Conservation (phyloP, 106 monocot species). For the Alisma plantagoaquatica region DNA sequence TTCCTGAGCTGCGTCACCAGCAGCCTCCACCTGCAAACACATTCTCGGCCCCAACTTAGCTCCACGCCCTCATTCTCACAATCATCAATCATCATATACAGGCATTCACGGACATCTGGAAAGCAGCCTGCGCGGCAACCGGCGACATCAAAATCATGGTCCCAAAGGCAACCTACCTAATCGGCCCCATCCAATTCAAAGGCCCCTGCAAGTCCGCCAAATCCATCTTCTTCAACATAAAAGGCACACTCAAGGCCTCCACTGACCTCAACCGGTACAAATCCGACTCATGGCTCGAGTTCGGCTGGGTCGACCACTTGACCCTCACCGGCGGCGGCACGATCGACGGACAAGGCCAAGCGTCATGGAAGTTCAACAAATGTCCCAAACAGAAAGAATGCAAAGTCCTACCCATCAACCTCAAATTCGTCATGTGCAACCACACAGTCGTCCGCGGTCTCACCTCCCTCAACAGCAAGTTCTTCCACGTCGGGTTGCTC, state of each 20-base stretch:
- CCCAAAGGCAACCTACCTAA: slow-evolving; percentile 19
- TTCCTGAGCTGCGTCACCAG: too few relatives aligned
- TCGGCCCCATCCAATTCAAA: slow-evolving; percentile 15
- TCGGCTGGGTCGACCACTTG: slow-evolving; percentile 19
- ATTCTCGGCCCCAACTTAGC: too few relatives aligned
- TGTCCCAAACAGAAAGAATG: slow-evolving; percentile 3
- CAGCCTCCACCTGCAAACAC: too few relatives aligned
- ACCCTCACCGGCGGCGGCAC: slow-evolving; percentile 37
- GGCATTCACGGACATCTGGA: slow-evolving; percentile 34
- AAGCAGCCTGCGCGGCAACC: slow-evolving; percentile 9
- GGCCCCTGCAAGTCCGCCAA: slow-evolving; percentile 28
- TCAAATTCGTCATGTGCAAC: slow-evolving; percentile 24
- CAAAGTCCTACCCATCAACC: background rate
- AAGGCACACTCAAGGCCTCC: slow-evolving; percentile 28
- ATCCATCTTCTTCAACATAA: slow-evolving; percentile 1
- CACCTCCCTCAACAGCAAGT: slow-evolving; percentile 57
- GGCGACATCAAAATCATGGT: slow-evolving; percentile 18
- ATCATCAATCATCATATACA: slow-evolving; percentile 7
- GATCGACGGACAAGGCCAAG: slow-evolving; percentile 50
- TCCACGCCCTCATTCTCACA: too few relatives aligned
- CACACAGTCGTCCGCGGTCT: slow-evolving; percentile 29
- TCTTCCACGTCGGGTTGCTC: slow-evolving; percentile 39
- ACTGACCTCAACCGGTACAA: slow-evolving; percentile 10
- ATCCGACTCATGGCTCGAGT: slow-evolving; percentile 30
- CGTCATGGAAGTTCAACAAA: slow-evolving; percentile 34